Evolutionary conservation across 192 early-diverging fungal species (phyloP).

Genomic region (Backusella westeae): DNA sequence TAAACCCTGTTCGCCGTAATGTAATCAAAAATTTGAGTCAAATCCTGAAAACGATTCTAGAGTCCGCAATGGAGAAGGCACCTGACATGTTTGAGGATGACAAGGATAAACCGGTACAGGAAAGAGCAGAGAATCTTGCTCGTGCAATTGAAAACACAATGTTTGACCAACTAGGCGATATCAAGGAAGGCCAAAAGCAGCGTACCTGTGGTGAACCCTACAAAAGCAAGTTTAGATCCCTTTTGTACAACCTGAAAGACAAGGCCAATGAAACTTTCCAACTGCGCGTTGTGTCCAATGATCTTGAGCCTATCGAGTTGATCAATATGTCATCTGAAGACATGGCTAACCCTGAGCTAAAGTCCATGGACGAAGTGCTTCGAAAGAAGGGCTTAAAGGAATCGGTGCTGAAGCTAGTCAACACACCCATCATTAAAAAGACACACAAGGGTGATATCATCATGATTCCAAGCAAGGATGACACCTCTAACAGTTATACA

Average conservation of each 20-base stretch:
- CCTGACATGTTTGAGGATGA: conserved; percentile 25
- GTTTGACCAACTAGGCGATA: conserved; percentile 42
- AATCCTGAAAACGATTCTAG: conserved; percentile 30
- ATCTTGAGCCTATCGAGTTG: conserved; percentile 60
- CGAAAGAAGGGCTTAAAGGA: conserved; percentile 55
- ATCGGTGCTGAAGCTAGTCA: conserved; percentile 52
- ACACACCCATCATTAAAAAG: conserved; percentile 55
- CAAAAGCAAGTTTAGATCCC: conserved; percentile 75
- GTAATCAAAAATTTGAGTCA: conserved; percentile 45
- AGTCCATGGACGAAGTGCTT: conserved; percentile 53
- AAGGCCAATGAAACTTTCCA: conserved; percentile 76
- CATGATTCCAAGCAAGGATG: conserved; percentile 37
- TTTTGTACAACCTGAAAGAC: conserved; percentile 78
- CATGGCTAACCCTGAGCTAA: conserved; percentile 81
- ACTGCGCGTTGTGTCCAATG: conserved; percentile 59
- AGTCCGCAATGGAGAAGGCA: conserved; percentile 8
- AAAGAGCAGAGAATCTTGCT: conserved; percentile 39
- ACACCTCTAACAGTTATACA: conserved; percentile 8
- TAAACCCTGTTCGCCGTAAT: conserved; percentile 46
- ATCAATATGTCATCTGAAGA: conserved; percentile 83
- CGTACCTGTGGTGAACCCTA: conserved; percentile 57
- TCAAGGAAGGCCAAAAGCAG: conserved; percentile 1
- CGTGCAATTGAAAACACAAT: conserved; percentile 48
- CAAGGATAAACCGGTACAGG: conserved; percentile 14
- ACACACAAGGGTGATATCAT: conserved; percentile 61